Conservation (phyloP, 768 basidiomycete genomes). For the Pilatotrama ljubarskyi region DNA sequence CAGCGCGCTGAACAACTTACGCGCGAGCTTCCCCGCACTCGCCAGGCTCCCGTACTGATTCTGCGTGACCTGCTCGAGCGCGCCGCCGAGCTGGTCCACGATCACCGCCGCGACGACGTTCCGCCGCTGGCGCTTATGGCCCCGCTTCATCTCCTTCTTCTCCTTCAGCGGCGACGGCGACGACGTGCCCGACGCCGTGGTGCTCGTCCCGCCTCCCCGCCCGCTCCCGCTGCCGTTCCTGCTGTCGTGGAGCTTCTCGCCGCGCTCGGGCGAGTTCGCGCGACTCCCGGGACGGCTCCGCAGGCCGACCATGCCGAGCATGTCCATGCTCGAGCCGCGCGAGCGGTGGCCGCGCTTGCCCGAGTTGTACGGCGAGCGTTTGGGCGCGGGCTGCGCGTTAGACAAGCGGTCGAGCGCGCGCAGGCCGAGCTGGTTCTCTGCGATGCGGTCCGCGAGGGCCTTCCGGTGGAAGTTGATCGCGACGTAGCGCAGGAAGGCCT, state of each 20-base stretch:
- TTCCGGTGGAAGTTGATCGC: constrained; percentile 81
- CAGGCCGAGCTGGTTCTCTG: constrained; percentile 68
- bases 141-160: constrained; percentile 16
- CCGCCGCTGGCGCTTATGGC: constrained; percentile 24
- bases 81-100: constrained; percentile 68
- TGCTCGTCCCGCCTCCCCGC: constrained; percentile 3
- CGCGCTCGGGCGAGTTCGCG: background rate
- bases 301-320: constrained; percentile 15
- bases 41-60: constrained; percentile 55
- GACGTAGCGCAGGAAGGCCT: constrained; percentile 68
- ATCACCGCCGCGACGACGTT: constrained; percentile 64
- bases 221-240: background rate
- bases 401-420: constrained; percentile 72
- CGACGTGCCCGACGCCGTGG: constrained; percentile 26
- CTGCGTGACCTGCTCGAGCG: constrained; percentile 67
- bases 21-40: constrained; percentile 67
- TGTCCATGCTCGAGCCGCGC: constrained; percentile 19
- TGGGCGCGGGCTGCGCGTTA: constrained; percentile 54
- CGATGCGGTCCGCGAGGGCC: constrained; percentile 71
- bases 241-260: background rate
- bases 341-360: constrained; percentile 44
- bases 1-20: constrained; percentile 64
- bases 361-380: constrained; percentile 38
- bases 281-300: constrained; percentile 1
- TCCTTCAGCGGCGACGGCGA: constrained; percentile 16